phyloP scores from a whole-genome alignment of 768 basidiomycete species.

The Rhizopogon sp. region DNA sequence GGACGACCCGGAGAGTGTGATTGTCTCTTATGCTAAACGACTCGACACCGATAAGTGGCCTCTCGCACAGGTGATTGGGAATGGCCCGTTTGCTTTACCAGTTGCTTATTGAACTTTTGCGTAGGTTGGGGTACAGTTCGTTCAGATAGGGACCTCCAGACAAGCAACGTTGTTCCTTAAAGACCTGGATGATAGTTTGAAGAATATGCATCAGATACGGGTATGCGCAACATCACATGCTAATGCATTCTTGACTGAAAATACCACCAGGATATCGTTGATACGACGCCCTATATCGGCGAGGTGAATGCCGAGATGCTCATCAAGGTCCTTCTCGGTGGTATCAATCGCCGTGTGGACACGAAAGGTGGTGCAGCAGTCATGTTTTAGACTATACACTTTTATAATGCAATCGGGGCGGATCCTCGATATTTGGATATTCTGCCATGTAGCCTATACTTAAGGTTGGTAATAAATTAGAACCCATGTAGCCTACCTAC shows the following conservation, averaged over 20 bases:
- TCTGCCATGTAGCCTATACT: too few relatives aligned
- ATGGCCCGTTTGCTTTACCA: neutral
- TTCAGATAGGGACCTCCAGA: conserved; percentile 56
- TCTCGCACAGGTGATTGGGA: conserved; percentile 41
- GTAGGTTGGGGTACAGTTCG: conserved; percentile 65
- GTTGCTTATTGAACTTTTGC: conserved; percentile 4
- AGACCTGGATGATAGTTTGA: conserved; percentile 55
- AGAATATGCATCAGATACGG: conserved; percentile 35
- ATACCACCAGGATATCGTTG: conserved; percentile 56
- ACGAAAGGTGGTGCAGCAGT: conserved; percentile 20
- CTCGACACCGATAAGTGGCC: conserved; percentile 51
- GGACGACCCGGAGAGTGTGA: conserved; percentile 46
- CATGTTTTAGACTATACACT: conserved; percentile 7
- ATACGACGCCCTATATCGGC: conserved; percentile 53
- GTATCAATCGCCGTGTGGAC: conserved; percentile 55
- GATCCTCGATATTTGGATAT: too few relatives aligned
- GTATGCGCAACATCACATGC: conserved; percentile 24
- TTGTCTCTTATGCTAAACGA: conserved; percentile 40
- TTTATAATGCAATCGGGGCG: neutral
- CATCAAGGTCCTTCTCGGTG: conserved; percentile 62
- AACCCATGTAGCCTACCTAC: neutral
- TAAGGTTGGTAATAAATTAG: neutral
- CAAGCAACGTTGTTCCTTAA: conserved; percentile 39
- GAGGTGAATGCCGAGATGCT: conserved; percentile 42
- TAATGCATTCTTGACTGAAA: neutral